A percentile compares a stretch with the other conserved stretches of the same genome.
These are phyloP conservation scores for Candida ponderosae DNA, from an alignment of 805 yeast genomes.

Conservation along the genomic window DNA sequence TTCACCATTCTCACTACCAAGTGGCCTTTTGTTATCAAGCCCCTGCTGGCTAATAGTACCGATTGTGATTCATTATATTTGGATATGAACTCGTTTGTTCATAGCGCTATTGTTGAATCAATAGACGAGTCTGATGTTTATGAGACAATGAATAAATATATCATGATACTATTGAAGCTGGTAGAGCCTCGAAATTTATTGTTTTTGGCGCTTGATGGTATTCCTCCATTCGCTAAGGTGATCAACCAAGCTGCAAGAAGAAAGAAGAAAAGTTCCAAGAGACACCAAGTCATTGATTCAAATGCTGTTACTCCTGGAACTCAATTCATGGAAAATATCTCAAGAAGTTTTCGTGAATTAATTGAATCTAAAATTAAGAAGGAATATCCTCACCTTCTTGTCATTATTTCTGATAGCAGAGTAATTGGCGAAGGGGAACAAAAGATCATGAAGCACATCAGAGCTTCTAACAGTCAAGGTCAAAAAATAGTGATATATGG, in stretches of 20 bases:
- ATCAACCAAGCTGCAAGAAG: conserved; percentile 91
- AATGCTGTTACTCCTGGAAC: conserved; percentile 94
- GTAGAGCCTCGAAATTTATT: conserved; percentile 70
- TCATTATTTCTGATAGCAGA: conserved; percentile 78
- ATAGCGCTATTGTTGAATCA: conserved; percentile 56
- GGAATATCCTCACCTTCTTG: conserved; percentile 70
- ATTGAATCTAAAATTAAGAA: conserved; percentile 69
- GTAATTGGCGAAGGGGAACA: conserved; percentile 98
- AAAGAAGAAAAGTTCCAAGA: conserved; percentile 62
- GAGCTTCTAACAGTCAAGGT: conserved; percentile 59
- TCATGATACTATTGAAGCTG: conserved; percentile 73
- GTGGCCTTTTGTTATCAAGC: neutral
- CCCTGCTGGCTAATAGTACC: neutral
- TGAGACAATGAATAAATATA: conserved; percentile 79
- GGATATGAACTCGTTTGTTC: conserved; percentile 92
- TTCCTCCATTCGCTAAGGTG: conserved; percentile 95
- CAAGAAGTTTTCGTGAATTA: conserved; percentile 64
- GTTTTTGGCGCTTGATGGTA: conserved; percentile 95
- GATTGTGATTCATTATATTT: conserved; percentile 86
- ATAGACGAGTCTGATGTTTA: conserved; percentile 48
- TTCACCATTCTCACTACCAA: neutral
- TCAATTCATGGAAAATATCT: conserved; percentile 78
- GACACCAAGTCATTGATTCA: too few relatives aligned
- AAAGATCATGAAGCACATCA: conserved; percentile 82
- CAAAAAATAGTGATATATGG: conserved; percentile 86